Evolutionary conservation across 352 stramenopile species (phyloP).

Genomic region (Thalassiosira hispida): DNA sequence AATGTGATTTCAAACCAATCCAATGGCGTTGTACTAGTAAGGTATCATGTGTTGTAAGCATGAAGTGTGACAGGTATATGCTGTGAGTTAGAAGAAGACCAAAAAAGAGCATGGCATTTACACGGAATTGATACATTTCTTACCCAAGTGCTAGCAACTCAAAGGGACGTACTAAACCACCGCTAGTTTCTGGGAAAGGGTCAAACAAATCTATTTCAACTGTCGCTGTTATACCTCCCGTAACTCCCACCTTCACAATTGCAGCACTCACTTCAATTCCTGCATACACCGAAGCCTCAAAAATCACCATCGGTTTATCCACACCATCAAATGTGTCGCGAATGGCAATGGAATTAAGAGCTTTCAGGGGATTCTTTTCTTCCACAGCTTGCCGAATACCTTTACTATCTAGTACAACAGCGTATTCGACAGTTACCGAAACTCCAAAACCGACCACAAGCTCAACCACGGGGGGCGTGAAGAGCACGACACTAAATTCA

Average conservation of each 20-base stretch:
- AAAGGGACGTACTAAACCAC: constrained; percentile 49
- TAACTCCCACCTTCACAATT: constrained; percentile 36
- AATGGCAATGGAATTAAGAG: constrained; percentile 50
- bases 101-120: no score
- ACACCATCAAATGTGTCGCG: constrained; percentile 49
- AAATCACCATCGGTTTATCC: constrained; percentile 34
- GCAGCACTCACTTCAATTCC: constrained; percentile 26
- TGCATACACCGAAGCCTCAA: constrained; percentile 25
- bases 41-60: background rate
- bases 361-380: constrained; percentile 45
- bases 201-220: constrained; percentile 52
- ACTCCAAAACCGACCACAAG: constrained; percentile 15
- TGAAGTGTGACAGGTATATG: no score
- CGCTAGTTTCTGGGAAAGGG: constrained; percentile 35
- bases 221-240: constrained; percentile 24
- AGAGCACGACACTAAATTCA: constrained; percentile 12
- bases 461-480: constrained; percentile 17
- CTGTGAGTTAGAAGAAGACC: no score
- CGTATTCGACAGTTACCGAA: background rate
- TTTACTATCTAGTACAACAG: constrained; percentile 31
- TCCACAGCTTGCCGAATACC: constrained; percentile 47
- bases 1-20: constrained; percentile 59
- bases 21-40: constrained; percentile 12
- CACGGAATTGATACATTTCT: background rate
- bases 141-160: constrained; percentile 27